Conservation (phyloP, 768 basidiomycete species). For the Holtermanniella nyarrowii region DNA sequence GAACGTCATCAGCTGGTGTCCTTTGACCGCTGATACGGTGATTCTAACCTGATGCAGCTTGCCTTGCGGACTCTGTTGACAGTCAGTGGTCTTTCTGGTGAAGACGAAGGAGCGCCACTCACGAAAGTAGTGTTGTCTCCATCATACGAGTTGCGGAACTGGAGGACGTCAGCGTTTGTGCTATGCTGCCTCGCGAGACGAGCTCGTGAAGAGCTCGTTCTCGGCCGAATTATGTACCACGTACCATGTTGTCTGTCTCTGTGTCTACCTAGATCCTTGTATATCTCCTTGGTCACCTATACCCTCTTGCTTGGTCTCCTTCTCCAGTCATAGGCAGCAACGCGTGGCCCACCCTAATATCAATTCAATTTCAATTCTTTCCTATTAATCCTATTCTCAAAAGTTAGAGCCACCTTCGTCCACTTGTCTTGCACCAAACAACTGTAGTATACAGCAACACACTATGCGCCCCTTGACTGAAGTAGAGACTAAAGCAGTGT, state of each 20-base stretch:
- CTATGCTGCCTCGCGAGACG: background rate
- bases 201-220: background rate
- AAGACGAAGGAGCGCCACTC: conserved; percentile 46
- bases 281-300: no score
- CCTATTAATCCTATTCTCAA: background rate
- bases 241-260: background rate
- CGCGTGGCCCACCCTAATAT: no score
- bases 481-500: conserved; percentile 92
- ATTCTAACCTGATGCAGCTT: conserved; percentile 55
- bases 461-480: conserved; percentile 90
- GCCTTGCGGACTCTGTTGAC: conserved; percentile 59
- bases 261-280: no score
- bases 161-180: background rate
- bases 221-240: background rate
- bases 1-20: conserved; percentile 23
- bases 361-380: background rate
- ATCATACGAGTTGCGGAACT: conserved; percentile 82
- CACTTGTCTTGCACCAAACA: no score
- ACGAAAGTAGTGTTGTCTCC: conserved; percentile 74
- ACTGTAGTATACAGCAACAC: background rate
- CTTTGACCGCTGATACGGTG: conserved; percentile 1
- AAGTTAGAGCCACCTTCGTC: background rate
- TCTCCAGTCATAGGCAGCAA: no score
- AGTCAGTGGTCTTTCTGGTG: background rate
- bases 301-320: no score